These are phyloP conservation scores for Colletotrichum musae DNA, from an alignment of 2,329 filamentous ascomycete species.

Conservation along the genomic window DNA sequence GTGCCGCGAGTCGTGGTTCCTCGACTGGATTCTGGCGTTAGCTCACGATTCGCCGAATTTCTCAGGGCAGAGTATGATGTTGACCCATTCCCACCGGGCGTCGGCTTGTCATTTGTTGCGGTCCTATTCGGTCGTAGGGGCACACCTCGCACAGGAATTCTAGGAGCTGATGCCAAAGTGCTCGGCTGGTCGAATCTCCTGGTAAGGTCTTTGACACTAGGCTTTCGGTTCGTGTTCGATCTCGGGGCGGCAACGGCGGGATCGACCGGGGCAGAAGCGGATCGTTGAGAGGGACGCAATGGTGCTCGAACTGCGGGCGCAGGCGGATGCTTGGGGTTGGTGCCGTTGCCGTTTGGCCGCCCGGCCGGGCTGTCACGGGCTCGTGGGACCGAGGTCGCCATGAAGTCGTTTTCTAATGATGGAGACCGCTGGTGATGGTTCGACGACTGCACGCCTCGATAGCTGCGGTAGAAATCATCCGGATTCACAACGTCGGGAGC, in stretches of 20 bases:
- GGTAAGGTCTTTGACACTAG: conserved; percentile 86
- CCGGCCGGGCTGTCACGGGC: conserved; percentile 58
- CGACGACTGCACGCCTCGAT: conserved; percentile 56
- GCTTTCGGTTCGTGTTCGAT: conserved; percentile 58
- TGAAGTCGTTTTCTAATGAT: conserved; percentile 50
- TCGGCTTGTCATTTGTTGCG: conserved; percentile 48
- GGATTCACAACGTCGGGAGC: conserved; percentile 62
- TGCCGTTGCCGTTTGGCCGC: conserved; percentile 66
- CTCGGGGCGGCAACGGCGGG: conserved; percentile 53
- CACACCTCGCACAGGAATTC: conserved; percentile 53
- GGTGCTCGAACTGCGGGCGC: conserved; percentile 57
- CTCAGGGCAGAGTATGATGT: conserved; percentile 60
- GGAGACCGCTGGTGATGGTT: conserved; percentile 45
- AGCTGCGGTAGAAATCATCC: conserved; percentile 70
- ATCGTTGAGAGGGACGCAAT: conserved; percentile 62
- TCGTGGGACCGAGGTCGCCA: conserved; percentile 54
- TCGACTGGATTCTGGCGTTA: conserved; percentile 45
- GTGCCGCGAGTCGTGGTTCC: conserved; percentile 41
- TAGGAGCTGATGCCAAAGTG: conserved; percentile 51
- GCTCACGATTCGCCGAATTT: conserved; percentile 51
- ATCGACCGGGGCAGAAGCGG: conserved; percentile 70
- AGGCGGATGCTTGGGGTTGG: conserved; percentile 63
- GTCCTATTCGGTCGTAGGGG: conserved; percentile 54
- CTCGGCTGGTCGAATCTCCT: conserved; percentile 81
- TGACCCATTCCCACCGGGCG: conserved; percentile 44